These are phyloP conservation scores for Endocladia muricata DNA, from an alignment of 31 red algal genomes.

Conservation along the genomic window DNA sequence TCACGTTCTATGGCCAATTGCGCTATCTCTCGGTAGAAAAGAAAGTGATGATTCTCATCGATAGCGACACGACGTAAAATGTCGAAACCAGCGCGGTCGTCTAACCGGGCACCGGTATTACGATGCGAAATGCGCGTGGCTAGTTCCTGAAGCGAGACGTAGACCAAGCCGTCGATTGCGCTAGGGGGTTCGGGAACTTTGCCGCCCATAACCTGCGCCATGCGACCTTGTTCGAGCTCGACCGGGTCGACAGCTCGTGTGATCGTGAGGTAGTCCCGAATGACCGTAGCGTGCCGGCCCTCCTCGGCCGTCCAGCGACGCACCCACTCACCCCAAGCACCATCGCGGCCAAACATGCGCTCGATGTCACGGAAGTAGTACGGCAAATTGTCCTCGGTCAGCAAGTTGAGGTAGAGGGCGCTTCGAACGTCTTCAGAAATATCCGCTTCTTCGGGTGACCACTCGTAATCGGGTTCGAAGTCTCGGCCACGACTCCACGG, in stretches of 20 bases:
- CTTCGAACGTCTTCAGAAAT: neutral
- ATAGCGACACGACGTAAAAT: no score
- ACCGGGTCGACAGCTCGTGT: neutral
- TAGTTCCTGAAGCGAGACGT: neutral
- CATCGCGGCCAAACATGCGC: neutral
- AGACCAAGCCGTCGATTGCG: neutral
- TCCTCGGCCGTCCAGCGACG: slow-evolving; percentile 12
- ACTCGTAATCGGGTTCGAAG: no score
- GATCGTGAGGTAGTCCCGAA: slow-evolving; percentile 14
- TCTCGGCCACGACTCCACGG: no score
- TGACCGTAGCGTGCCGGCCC: slow-evolving; percentile 2
- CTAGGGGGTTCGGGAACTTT: neutral
- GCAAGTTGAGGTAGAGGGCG: slow-evolving; percentile 3
- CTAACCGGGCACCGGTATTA: no score
- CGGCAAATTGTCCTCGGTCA: slow-evolving; percentile 17
- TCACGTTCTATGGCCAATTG: no score
- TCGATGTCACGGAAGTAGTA: neutral
- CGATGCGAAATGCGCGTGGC: slow-evolving; percentile 16
- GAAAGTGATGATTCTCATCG: no score
- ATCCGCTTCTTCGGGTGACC: no score
- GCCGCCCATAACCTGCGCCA: neutral
- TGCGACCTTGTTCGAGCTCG: neutral
- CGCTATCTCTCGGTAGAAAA: no score
- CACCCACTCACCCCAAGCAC: neutral
- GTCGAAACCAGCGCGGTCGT: no score